A percentile compares a stretch with the other conserved stretches of the same genome.
Conservation (phyloP, 331 rosid species). For the Rosa hybrid region DNA sequence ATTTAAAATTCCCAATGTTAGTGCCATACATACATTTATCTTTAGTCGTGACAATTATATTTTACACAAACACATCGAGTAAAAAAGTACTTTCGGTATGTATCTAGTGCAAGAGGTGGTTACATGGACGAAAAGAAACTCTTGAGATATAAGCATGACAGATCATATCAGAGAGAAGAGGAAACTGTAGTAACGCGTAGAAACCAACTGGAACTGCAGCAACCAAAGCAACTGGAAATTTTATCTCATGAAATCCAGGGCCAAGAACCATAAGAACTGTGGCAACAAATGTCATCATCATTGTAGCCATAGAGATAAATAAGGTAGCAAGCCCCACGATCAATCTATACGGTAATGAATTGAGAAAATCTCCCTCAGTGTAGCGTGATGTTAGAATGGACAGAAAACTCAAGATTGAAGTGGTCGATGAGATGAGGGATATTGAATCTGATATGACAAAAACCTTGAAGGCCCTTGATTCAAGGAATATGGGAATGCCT, state of each 20-base stretch:
- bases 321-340: slow-evolving; percentile 14
- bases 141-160: slow-evolving; percentile 14
- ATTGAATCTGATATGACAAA: slow-evolving; percentile 9
- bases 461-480: not conserved
- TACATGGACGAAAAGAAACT: not conserved
- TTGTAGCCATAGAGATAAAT: slow-evolving; percentile 13
- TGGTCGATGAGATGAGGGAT: slow-evolving; percentile 4
- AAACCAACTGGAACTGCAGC: slow-evolving; percentile 17
- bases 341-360: not conserved
- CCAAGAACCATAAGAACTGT: slow-evolving; percentile 4
- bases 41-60: too few species aligned
- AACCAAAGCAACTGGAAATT: slow-evolving; percentile 1
- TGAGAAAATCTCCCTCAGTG: slow-evolving; percentile 4
- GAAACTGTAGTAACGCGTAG: slow-evolving; percentile 1
- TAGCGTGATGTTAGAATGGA: slow-evolving; percentile 13
- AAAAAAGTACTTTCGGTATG: not conserved
- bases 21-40: too few species aligned
- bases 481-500: not conserved
- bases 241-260: not conserved
- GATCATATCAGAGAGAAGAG: slow-evolving; percentile 18
- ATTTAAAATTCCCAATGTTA: too few species aligned
- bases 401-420: slow-evolving; percentile 16
- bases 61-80: not conserved
- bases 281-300: slow-evolving; percentile 19
- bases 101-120: not conserved